These are phyloP conservation scores for Aspergillus persii DNA, from an alignment of 2,329 filamentous ascomycete genomes.

Conservation along the genomic window DNA sequence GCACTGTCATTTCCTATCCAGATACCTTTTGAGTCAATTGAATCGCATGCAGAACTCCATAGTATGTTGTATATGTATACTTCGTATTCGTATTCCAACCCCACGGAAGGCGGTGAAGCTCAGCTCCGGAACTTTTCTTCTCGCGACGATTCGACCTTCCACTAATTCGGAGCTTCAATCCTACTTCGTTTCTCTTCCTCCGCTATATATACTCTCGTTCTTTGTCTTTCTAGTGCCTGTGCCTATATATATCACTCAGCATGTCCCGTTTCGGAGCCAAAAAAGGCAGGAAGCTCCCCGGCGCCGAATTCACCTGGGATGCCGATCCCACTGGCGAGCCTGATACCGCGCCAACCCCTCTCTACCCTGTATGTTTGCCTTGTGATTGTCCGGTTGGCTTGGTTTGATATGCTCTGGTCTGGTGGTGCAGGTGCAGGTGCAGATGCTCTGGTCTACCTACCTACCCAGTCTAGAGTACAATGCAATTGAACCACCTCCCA, in stretches of 20 bases:
- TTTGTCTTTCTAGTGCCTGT: neutral
- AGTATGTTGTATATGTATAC: neutral
- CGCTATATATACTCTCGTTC: neutral
- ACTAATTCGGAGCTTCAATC: neutral
- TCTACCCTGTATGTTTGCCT: constrained; percentile 45
- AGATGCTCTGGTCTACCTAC: too few relatives aligned
- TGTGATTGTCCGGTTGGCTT: neutral
- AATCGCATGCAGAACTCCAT: too few relatives aligned
- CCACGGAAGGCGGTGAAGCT: constrained; percentile 25
- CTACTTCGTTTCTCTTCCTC: neutral
- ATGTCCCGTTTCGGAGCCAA: constrained; percentile 43
- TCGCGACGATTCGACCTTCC: neutral
- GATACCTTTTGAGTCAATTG: neutral
- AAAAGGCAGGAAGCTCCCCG: constrained; percentile 39
- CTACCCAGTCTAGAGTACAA: neutral
- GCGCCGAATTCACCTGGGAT: constrained; percentile 44
- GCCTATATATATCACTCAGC: neutral
- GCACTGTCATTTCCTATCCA: neutral
- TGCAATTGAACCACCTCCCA: neutral
- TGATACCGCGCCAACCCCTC: constrained; percentile 45
- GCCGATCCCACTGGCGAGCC: constrained; percentile 38
- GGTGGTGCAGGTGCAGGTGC: too few relatives aligned
- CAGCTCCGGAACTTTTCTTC: constrained; percentile 24
- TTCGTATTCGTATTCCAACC: constrained; percentile 5
- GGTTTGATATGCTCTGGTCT: too few relatives aligned